Conservation (phyloP, 345 rosid genomes). For the Salix viminalis region DNA sequence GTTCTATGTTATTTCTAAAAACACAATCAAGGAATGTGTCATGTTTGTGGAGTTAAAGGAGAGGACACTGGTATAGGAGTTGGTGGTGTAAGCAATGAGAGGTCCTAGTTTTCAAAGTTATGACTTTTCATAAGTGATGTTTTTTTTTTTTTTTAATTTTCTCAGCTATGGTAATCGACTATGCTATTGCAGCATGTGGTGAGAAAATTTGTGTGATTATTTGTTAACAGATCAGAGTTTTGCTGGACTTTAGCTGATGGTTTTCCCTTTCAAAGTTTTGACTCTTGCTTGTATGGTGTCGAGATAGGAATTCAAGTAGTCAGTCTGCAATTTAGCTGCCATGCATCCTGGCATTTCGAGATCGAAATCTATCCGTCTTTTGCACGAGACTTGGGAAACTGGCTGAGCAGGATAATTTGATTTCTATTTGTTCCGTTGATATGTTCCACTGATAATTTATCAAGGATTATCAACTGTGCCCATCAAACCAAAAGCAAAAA, state of each 20-base stretch:
- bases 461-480: not conserved
- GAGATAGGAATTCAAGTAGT: not conserved
- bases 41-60: not conserved
- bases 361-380: not conserved
- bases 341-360: not conserved
- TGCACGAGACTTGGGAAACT: not conserved
- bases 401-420: not conserved
- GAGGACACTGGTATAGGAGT: not conserved
- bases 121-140: not conserved
- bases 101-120: not conserved
- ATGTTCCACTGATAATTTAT: not conserved
- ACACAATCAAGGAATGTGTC: not conserved
- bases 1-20: not conserved
- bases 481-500: not conserved
- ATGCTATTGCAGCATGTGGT: not conserved
- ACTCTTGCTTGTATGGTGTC: not conserved
- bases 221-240: not conserved
- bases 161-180: not conserved
- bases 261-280: not conserved
- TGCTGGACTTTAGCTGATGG: not conserved
- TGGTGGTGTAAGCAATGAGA: not conserved
- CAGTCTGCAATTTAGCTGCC: not conserved
- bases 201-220: not conserved
- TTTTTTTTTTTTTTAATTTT: not conserved
- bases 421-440: not conserved